Base-by-base conservation (phyloP, 2,329 filamentous ascomycete genomes). In the Calonectria leucothoes region DNA sequence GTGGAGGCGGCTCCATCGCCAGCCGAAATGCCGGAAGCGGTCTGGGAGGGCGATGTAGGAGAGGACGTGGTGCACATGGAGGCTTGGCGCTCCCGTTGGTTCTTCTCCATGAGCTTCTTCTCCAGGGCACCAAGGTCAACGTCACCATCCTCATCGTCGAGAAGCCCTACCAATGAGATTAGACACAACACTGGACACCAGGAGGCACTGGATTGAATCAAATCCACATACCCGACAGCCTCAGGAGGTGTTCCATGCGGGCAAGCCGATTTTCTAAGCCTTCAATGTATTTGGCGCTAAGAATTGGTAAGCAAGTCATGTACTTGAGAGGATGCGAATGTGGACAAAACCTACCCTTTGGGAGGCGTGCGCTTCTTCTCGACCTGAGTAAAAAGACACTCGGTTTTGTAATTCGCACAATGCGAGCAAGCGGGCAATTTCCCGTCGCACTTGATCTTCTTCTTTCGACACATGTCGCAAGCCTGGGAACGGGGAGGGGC, bases 331-430 rank as follows among this genome's bases (percentile, higher is more conserved):
- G 23, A 37, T 48, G 23, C 20, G 64, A 27, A 29, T 29, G 17
- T 35, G 45, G 42, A 63, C 37, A 42, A 65, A 27, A 67, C 90
- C 77, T 90, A 98, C 95, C 97, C 96, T 89, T 98, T 99, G 1
- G 96, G 97, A 67, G 97, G 96, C 84, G 94, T 97, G 72, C 97
- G 91, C 89, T 99, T 99, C 92, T 99, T 99, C 87, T 99, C 97
- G 45, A 98, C 96, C 83, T 98, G 95, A 0, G 97, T 98, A 83
- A 98, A 98, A 79, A 98, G 91, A 84, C 96, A 99, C 80, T 98
- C 95, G 6, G 96, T 98, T 89, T 98, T 98, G 88, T 98, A 98
- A 84, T 98, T 98, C 84, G 94, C 94, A 84, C 96, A 99, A 85
- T 98, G 97, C 10, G 95, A 96, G 85, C 97, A 99, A 74, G 95